Evolutionary conservation across 768 basidiomycete genomes (phyloP), one percentile per base, ranked within the genome.

Genomic region (Lactifluus volemus): DNA sequence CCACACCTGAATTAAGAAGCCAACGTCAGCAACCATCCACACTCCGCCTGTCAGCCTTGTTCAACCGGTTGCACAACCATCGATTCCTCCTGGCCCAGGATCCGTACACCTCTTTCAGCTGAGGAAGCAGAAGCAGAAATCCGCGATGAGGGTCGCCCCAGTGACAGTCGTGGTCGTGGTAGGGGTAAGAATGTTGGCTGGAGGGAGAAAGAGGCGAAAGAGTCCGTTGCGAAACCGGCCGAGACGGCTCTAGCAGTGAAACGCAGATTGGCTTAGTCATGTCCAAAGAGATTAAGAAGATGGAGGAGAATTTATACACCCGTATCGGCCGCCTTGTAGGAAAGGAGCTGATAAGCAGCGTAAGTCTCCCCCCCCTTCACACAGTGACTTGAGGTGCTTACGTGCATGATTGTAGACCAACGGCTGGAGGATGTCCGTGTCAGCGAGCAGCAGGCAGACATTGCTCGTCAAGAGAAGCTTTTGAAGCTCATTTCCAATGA

Each of bases 311-410:
- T 66, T 72, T 94, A 52, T 86, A 89, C 64, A 83, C 72, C 42
- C 83, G 86, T 50, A 84, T 94, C 60, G 85, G 85, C n/a, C 83
- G 86, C 48, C 74, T 92, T 54, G 84, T 94, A 65, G 80, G 81
- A 41, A 89, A 89, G 74, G 92, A 94, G 73, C 85, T 79, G 92
- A 93, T 69, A 92, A 87, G 73, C 90, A 93, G 72, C 85, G 92
- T 92, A 65, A 72, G 88, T 77, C 34, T 25, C 49, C 68, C 47
- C 58, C 58, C 47, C 58, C 58, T 32, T 10, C 25, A 12, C 34
- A 15, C 7, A 53, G 55, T 67, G 38, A 63, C 29, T 61, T 39
- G 9, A 25, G 41, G 59, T 58, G 11, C 52, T 51, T 39, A 67
- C 41, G 30, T 57, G 38, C 14, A n/a, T 45, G 21, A 29, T 49